phyloP scores from a whole-genome alignment of 495 filamentous ascomycete species.

The Aspergillus avenaceus region DNA sequence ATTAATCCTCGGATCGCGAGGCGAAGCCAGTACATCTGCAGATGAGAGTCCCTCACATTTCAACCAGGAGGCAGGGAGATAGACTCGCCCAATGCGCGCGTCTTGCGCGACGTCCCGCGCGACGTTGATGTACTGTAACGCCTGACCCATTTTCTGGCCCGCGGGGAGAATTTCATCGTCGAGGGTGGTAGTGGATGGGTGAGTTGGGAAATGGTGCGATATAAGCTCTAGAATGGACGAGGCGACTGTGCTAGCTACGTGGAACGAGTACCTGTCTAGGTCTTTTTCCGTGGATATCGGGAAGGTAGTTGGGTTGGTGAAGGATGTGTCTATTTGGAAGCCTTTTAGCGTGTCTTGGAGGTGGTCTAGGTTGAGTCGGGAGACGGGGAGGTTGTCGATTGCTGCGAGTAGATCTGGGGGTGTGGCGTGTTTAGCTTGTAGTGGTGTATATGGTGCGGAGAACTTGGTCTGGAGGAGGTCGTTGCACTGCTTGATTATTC shows the following conservation, averaged over 20 bases:
- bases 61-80: conserved; percentile 60
- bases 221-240: conserved; percentile 60
- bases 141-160: conserved; percentile 59
- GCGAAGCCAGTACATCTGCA: conserved; percentile 45
- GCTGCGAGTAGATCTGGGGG: conserved; percentile 6
- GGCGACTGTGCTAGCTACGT: conserved; percentile 66
- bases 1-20: conserved; percentile 35
- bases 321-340: conserved; percentile 58
- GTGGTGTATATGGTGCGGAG: neutral
- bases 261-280: conserved; percentile 51
- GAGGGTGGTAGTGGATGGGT: neutral
- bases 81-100: conserved; percentile 56
- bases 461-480: conserved; percentile 43
- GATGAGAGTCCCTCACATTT: conserved; percentile 48
- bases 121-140: conserved; percentile 69
- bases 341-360: conserved; percentile 57
- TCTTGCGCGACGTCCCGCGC: conserved; percentile 63
- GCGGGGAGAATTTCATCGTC: conserved; percentile 29
- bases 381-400: conserved; percentile 47
- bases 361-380: conserved; percentile 46
- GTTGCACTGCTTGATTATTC: conserved; percentile 49
- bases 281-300: conserved; percentile 54
- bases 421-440: conserved; percentile 12
- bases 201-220: conserved; percentile 39
- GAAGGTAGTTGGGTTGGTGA: conserved; percentile 19